Evolutionary conservation across 179 eudicot genomes (phyloP).

Genomic region (Beta lomatogona): DNA sequence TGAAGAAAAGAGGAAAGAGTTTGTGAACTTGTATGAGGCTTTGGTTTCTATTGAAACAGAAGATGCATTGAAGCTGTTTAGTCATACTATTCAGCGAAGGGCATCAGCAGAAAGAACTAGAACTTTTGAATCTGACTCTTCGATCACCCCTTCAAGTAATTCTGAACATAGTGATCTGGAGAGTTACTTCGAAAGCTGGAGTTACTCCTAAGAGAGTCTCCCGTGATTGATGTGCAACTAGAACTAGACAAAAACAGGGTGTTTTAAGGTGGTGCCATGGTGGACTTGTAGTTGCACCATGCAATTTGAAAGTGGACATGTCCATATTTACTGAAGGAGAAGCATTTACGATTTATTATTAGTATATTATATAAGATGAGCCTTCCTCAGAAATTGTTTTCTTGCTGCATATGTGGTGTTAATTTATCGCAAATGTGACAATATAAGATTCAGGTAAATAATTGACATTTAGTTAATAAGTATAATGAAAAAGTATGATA

Average conservation of each 20-base stretch:
- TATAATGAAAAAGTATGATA: too few species aligned
- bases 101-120: slow-evolving; percentile 26
- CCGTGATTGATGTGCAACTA: slow-evolving; percentile 40
- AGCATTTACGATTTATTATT: neutral
- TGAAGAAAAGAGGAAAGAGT: slow-evolving; percentile 48
- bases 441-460: too few species aligned
- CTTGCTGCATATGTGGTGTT: neutral
- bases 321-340: neutral
- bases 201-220: slow-evolving; percentile 41
- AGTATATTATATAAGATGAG: neutral
- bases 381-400: neutral
- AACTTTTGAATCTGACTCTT: slow-evolving; percentile 22
- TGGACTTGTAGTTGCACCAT: neutral
- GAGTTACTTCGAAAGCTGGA: slow-evolving; percentile 43
- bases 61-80: slow-evolving; percentile 65
- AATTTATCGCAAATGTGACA: neutral
- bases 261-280: slow-evolving; percentile 4
- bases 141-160: slow-evolving; percentile 18
- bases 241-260: slow-evolving; percentile 13
- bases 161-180: slow-evolving; percentile 38
- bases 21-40: slow-evolving; percentile 50
- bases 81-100: slow-evolving; percentile 38
- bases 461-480: too few species aligned
- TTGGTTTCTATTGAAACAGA: slow-evolving; percentile 50
- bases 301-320: neutral